Percentiles rank a stretch among this genome's conserved stretches.
Conservation (phyloP, 306 rosid genomes). For the Ammopiptanthus mongolicus region DNA sequence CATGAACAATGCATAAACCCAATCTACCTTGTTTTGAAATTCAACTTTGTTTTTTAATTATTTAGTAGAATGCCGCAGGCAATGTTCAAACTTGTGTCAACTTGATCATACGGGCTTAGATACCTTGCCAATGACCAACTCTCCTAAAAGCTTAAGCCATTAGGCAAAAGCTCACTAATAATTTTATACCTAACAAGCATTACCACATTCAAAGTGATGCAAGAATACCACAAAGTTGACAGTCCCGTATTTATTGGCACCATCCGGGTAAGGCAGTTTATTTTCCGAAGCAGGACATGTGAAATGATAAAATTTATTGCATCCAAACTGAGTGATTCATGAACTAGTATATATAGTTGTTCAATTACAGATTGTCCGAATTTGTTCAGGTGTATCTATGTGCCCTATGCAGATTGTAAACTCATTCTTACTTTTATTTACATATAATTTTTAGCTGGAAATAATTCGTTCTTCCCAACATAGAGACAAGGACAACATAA, state of each 20-base stretch:
- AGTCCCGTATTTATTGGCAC: not conserved
- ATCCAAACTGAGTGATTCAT: slow-evolving; percentile 3
- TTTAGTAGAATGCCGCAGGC: not conserved
- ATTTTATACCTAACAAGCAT: not conserved
- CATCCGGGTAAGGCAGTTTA: not conserved
- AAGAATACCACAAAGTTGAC: not conserved
- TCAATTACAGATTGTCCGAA: not conserved
- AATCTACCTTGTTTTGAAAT: no score
- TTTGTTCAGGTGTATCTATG: not conserved
- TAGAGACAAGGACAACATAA: not conserved
- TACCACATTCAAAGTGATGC: not conserved
- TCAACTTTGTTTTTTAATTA: no score
- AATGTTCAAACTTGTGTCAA: not conserved
- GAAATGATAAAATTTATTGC: not conserved
- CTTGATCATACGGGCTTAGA: not conserved
- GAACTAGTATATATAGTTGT: not conserved
- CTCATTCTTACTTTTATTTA: not conserved
- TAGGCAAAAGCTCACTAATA: not conserved
- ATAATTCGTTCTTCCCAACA: not conserved
- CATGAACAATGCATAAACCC: not conserved
- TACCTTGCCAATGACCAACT: not conserved
- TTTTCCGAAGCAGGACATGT: not conserved
- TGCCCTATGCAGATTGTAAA: not conserved
- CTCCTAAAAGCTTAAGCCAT: not conserved
- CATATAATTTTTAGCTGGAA: not conserved